Evolutionary conservation across 441 rosid genomes (phyloP).

Genomic region (Eutrema salsugineum): DNA sequence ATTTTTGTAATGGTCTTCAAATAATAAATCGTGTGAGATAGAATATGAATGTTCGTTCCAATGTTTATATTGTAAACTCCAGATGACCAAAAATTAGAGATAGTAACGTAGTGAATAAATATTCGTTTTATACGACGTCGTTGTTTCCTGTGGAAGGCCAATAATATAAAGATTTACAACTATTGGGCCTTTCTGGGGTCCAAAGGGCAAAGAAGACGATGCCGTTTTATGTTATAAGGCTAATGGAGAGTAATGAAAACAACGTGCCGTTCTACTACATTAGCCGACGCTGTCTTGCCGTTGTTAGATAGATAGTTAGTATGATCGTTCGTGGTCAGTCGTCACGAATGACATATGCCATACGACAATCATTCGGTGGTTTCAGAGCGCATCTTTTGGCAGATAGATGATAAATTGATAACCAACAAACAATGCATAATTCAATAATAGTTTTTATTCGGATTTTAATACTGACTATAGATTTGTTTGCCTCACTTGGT

Average conservation of each 20-base stretch:
- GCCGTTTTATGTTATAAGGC: background rate
- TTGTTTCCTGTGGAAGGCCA: no score
- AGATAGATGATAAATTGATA: background rate
- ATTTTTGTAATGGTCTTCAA: background rate
- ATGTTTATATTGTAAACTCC: no score
- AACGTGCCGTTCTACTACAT: constrained; percentile 7
- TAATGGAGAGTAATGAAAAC: background rate
- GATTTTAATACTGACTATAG: background rate
- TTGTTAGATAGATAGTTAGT: background rate
- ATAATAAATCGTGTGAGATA: background rate
- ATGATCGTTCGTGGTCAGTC: background rate
- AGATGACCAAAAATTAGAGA: no score
- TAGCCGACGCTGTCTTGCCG: background rate
- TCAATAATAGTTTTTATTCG: background rate
- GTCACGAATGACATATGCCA: constrained; percentile 28
- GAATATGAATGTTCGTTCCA: no score
- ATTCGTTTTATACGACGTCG: no score
- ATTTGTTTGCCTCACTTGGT: background rate
- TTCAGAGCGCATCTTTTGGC: constrained; percentile 1
- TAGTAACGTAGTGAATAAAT: no score
- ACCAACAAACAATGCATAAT: constrained; percentile 6
- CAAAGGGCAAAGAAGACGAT: background rate
- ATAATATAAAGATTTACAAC: no score
- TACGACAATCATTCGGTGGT: constrained; percentile 12
- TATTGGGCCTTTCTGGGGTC: background rate